Evolutionary conservation across 2,329 filamentous ascomycete species (phyloP).

Genomic region (Salinomyces thailandicus): DNA sequence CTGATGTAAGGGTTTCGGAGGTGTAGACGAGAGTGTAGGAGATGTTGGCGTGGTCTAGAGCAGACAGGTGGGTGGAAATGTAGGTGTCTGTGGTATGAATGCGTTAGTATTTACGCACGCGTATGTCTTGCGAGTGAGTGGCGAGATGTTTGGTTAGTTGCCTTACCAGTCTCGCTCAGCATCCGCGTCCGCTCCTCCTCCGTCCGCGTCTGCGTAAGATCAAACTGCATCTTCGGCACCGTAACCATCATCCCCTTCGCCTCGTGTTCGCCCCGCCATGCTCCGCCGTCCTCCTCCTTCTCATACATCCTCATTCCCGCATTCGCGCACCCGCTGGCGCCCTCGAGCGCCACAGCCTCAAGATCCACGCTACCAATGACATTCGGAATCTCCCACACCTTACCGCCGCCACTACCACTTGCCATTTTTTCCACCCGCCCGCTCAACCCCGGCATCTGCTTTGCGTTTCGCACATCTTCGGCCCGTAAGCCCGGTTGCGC

Average conservation of each 20-base stretch:
- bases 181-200: background rate
- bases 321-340: background rate
- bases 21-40: constrained; percentile 5
- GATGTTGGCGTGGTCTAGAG: background rate
- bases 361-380: constrained; percentile 42
- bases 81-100: constrained; percentile 2
- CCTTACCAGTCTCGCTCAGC: background rate
- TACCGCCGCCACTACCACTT: background rate
- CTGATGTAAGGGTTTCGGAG: background rate
- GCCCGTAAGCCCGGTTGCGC: constrained; percentile 65
- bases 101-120: too few relatives aligned
- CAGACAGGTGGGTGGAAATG: constrained; percentile 2
- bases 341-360: constrained; percentile 27
- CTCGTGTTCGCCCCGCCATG: too few relatives aligned
- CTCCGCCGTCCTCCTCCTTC: background rate
- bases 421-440: constrained; percentile 24
- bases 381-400: constrained; percentile 38
- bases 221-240: background rate
- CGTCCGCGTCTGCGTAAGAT: background rate
- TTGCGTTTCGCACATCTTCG: constrained; percentile 43
- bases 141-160: too few relatives aligned
- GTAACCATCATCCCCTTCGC: constrained; percentile 6
- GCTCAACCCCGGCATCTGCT: constrained; percentile 37
- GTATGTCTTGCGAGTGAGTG: too few relatives aligned
- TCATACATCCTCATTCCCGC: too few relatives aligned